A percentile compares a stretch with the other conserved stretches of the same genome.
Evolutionary conservation across 2,329 filamentous ascomycete genomes (phyloP).

Genomic region (Cordyceps fumosorosea): DNA sequence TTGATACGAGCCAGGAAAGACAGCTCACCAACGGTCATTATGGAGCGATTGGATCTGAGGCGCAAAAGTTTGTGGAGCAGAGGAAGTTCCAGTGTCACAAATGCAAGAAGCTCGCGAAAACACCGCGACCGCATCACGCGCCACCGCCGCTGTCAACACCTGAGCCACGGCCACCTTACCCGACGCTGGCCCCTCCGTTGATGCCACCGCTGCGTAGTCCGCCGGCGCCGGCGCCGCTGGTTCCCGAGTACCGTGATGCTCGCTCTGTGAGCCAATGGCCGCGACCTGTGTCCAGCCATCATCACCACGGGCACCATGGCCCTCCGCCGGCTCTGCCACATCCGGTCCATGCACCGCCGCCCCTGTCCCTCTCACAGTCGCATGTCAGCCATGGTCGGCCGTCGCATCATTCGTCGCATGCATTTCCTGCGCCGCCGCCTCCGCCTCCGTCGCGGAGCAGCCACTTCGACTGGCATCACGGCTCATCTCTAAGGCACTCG

Average conservation of each 20-base stretch:
- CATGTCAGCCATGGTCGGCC: conserved; percentile 20
- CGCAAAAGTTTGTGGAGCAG: conserved; percentile 52
- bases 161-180: background rate
- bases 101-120: conserved; percentile 52
- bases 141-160: conserved; percentile 16
- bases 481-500: conserved; percentile 42
- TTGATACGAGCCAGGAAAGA: conserved; percentile 45
- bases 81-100: conserved; percentile 68
- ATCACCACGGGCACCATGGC: conserved; percentile 6
- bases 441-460: conserved; percentile 20
- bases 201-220: conserved; percentile 24
- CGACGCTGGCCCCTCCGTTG: conserved; percentile 10
- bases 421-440: conserved; percentile 29
- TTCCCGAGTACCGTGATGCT: conserved; percentile 21
- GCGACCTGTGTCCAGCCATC: conserved; percentile 13
- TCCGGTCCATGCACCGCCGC: conserved; percentile 6
- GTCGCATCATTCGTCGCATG: conserved; percentile 29
- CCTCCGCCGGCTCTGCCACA: conserved; percentile 13
- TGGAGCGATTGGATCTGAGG: conserved; percentile 46
- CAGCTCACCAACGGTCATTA: conserved; percentile 46
- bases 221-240: conserved; percentile 19
- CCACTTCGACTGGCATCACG: conserved; percentile 3
- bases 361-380: background rate
- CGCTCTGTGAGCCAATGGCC: conserved; percentile 18
- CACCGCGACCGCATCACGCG: conserved; percentile 28